Evolutionary conservation across 73 alveolate species (phyloP), one percentile per base, ranked within the genome.

Genomic region (Paramecium octaurelia): DNA sequence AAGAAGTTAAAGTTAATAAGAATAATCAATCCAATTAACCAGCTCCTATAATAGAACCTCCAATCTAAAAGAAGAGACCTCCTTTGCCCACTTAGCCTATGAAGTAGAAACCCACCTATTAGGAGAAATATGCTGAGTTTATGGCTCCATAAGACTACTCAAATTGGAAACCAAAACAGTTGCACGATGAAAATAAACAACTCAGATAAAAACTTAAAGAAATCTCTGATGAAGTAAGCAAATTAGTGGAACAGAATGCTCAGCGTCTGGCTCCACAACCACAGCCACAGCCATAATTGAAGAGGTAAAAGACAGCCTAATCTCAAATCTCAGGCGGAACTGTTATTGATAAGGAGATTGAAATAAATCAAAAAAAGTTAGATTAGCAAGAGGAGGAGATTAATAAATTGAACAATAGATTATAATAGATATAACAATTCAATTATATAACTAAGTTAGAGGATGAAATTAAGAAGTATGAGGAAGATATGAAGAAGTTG

Each of bases 81-180:
- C 84, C 84, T 64, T 24, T 64, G 27, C 84, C 84, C 7, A 54
- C 69, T 23, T 4, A 64, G 27, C 84, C 84, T 3, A 4, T 64
- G 4, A 64, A 64, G 11, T 34, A 64, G 27, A 64, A 64, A 3
- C 84, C 84, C 10, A 64, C 84, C 0, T 64, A 64, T 34, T 31
- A 27, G 4, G 84, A 64, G 46, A 64, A 64, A 64, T 64, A 27
- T 64, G 84, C 84, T 3, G 84, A 64, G 12, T 24, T 64, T 2
- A 27, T 64, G 46, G 84, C 48, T 34, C 8, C 0, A 0, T 12
- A 31, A 27, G 84, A 64, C 27, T 64, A 64, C 46, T 10, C 84
- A 1, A 34, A 64, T 31, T 64, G 84, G 84, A 64, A 64, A 64
- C 84, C 84, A 64, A 64, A 64, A n/a, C 84, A 64, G 54, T 64